phyloP scores from a whole-genome alignment of 2,329 filamentous ascomycete genomes.

The Aureobasidium uvarum region DNA sequence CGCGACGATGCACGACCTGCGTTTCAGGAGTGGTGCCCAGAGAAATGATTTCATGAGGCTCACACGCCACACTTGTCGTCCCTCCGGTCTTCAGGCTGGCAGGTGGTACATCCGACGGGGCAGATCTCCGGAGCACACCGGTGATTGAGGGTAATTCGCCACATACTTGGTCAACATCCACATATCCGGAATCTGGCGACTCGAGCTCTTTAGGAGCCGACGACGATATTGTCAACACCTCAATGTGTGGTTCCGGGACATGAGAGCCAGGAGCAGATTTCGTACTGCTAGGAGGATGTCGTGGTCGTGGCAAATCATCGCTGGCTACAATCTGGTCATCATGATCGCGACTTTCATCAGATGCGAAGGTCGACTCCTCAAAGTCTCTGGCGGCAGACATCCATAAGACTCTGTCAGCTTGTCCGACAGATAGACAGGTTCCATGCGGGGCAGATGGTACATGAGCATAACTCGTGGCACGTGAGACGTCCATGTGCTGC shows the following conservation, averaged over 20 bases:
- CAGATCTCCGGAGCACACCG: background rate
- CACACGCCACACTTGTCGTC: too few species aligned
- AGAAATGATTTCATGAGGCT: background rate
- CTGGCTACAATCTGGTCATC: background rate
- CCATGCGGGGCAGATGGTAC: conserved; percentile 33
- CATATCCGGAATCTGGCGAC: conserved; percentile 28
- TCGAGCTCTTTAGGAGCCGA: background rate
- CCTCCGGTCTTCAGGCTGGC: background rate
- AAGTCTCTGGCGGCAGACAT: conserved; percentile 64
- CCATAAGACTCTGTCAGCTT: conserved; percentile 59
- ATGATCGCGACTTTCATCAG: conserved; percentile 2
- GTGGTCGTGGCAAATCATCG: background rate
- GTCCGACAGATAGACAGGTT: conserved; percentile 35
- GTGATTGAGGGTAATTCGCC: background rate
- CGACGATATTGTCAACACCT: conserved; percentile 19
- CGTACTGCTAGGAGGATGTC: background rate
- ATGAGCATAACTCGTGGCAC: conserved; percentile 22
- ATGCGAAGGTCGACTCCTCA: conserved; percentile 10
- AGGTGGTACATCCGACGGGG: background rate
- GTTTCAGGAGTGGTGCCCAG: background rate
- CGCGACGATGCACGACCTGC: background rate
- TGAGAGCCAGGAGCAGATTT: background rate
- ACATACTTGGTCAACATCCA: conserved; percentile 27
- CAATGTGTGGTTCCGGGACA: background rate
- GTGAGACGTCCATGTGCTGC: conserved; percentile 38